Evolutionary conservation across 345 rosid genomes (phyloP).

Genomic region (Citropsis articulata): DNA sequence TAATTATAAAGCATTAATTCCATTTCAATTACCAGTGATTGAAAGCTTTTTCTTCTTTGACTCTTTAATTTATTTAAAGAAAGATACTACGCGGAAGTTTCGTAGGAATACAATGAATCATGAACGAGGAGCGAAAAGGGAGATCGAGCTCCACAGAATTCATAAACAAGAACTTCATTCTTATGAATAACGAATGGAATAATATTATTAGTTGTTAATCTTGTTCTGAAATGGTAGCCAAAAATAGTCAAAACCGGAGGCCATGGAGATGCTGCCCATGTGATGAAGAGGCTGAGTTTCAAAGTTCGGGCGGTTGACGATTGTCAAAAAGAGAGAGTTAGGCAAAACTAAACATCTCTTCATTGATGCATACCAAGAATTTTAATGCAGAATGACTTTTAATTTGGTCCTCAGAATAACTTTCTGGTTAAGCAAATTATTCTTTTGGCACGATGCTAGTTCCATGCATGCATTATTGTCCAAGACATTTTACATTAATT

Average conservation of each 20-base stretch:
- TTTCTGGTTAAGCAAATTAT: neutral
- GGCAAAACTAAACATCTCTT: neutral
- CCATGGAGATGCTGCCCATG: conserved; percentile 11
- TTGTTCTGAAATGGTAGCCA: neutral
- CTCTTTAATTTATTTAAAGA: neutral
- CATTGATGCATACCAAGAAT: neutral
- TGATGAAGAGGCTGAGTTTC: conserved; percentile 6
- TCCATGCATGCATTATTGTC: neutral
- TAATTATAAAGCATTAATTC: neutral
- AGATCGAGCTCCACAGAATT: neutral
- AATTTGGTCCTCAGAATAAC: neutral
- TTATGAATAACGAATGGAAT: neutral
- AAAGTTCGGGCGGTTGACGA: conserved; percentile 5
- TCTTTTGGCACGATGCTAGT: neutral
- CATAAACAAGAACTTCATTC: neutral
- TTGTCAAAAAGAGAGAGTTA: conserved; percentile 24
- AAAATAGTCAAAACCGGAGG: conserved; percentile 20
- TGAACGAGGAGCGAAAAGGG: neutral
- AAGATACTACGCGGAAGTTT: neutral
- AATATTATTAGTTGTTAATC: neutral
- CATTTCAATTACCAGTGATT: neutral
- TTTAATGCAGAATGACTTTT: too few relatives aligned
- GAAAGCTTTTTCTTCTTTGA: neutral
- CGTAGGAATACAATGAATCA: neutral
- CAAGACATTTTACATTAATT: neutral